phyloP scores from a whole-genome alignment of 1,284 basidiomycete species.

The Calocybe gambosa region DNA sequence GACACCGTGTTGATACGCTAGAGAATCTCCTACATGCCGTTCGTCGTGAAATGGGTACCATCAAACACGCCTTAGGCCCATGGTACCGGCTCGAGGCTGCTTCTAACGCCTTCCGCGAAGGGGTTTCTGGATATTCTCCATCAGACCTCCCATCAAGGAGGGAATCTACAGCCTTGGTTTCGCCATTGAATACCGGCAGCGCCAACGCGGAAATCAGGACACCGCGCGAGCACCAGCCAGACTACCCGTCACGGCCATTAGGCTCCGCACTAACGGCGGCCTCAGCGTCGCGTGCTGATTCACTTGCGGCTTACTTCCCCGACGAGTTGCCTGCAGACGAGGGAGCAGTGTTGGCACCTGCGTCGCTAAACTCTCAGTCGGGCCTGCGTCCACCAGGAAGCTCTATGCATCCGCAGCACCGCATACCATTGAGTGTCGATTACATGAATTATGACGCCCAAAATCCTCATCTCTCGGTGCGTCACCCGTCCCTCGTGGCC shows the following conservation, averaged over 20 bases:
- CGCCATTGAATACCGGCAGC: not conserved
- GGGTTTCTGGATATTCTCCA: conserved; percentile 19
- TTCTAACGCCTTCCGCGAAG: conserved; percentile 11
- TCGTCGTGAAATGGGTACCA: conserved; percentile 44
- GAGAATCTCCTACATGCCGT: conserved; percentile 45
- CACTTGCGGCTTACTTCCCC: conserved; percentile 48
- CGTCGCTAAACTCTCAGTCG: conserved; percentile 1
- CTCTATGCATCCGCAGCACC: not conserved
- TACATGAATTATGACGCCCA: not conserved
- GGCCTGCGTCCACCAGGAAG: not conserved
- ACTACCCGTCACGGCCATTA: conserved; percentile 1
- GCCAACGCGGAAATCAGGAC: conserved; percentile 1
- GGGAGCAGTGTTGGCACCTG: not conserved
- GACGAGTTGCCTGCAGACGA: conserved; percentile 20
- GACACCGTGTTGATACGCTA: conserved; percentile 44
- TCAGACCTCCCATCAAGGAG: conserved; percentile 18
- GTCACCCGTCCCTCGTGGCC: conserved; percentile 32
- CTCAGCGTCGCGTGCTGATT: conserved; percentile 23
- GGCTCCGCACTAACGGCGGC: conserved; percentile 16
- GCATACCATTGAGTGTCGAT: conserved; percentile 6
- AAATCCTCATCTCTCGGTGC: conserved; percentile 18
- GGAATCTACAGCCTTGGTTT: conserved; percentile 18
- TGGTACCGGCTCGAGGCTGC: conserved; percentile 38
- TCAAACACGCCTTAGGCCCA: conserved; percentile 54
- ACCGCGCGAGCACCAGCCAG: not conserved